Conservation (phyloP, 805 yeast species). For the Kodamaea laetipori region DNA sequence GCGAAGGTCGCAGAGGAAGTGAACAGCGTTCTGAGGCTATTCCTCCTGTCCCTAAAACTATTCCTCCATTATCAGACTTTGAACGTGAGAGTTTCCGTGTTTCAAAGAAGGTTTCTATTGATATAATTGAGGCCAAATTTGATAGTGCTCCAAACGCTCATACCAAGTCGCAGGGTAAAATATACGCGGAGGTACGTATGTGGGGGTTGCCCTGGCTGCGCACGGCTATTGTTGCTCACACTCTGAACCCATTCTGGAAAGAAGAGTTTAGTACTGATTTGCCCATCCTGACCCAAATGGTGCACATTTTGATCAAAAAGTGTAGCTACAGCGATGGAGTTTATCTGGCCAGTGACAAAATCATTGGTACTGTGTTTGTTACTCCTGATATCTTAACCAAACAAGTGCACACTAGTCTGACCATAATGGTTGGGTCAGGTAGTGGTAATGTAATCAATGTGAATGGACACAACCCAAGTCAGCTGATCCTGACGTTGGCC, state of each 20-base stretch:
- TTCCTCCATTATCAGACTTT: not conserved
- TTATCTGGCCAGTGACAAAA: constrained; percentile 37
- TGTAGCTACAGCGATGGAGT: constrained; percentile 23
- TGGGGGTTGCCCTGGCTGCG: constrained; percentile 80
- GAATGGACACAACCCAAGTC: constrained; percentile 16
- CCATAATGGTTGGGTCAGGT: constrained; percentile 34
- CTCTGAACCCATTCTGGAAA: constrained; percentile 74
- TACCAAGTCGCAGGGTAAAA: constrained; percentile 23
- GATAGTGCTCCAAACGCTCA: constrained; percentile 21
- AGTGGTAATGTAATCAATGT: constrained; percentile 26
- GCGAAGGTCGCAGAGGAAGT: constrained; percentile 23
- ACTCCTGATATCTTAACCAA: constrained; percentile 52
- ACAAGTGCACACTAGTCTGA: constrained; percentile 33
- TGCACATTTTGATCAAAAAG: constrained; percentile 50
- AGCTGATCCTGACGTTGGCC: constrained; percentile 2
- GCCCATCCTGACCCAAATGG: constrained; percentile 55
- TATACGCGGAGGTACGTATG: constrained; percentile 71
- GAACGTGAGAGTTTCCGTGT: constrained; percentile 41
- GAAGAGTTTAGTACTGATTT: constrained; percentile 69
- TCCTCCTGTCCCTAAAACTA: not conserved
- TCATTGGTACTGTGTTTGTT: constrained; percentile 55
- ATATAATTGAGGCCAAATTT: constrained; percentile 66
- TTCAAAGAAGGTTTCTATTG: constrained; percentile 54
- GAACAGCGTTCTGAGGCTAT: constrained; percentile 1
- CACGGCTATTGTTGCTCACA: constrained; percentile 61